phyloP scores from a whole-genome alignment of 768 basidiomycete species.

The Guyanaporus albipodus region DNA sequence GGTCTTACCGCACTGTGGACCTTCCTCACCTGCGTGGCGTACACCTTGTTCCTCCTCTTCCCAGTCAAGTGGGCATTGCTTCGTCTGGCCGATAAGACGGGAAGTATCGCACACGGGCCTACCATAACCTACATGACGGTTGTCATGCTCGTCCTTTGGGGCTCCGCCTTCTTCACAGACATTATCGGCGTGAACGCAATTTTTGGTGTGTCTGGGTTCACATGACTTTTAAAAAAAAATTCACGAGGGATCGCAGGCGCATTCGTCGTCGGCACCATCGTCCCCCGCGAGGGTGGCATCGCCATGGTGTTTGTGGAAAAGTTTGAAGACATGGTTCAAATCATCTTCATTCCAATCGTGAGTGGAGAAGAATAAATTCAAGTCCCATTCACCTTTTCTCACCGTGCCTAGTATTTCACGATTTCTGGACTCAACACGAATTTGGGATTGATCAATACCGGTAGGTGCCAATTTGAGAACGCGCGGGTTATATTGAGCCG shows the following conservation, averaged over 20 bases:
- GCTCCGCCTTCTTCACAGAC: conserved; percentile 89
- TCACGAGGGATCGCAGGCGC: conserved; percentile 65
- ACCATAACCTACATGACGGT: conserved; percentile 87
- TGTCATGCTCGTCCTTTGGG: conserved; percentile 77
- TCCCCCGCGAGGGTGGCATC: conserved; percentile 86
- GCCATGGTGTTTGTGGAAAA: conserved; percentile 86
- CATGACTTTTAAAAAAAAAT: no score
- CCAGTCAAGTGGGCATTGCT: conserved; percentile 55
- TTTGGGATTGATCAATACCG: conserved; percentile 77
- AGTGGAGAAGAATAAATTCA: no score
- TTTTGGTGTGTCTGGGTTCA: conserved; percentile 57
- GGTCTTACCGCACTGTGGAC: conserved; percentile 86
- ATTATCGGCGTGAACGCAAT: conserved; percentile 93
- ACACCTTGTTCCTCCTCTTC: conserved; percentile 73
- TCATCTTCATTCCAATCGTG: conserved; percentile 86
- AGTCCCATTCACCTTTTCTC: background rate
- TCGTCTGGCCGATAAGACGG: conserved; percentile 75
- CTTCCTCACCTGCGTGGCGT: conserved; percentile 75
- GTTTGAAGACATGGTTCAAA: conserved; percentile 89
- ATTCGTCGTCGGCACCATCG: conserved; percentile 75
- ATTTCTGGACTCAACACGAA: conserved; percentile 91
- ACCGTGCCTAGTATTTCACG: conserved; percentile 74
- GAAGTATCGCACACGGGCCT: conserved; percentile 78
- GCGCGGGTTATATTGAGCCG: background rate
- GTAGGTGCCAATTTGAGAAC: conserved; percentile 29